phyloP scores from a whole-genome alignment of 345 rosid species.

The Eutrema japonicum region DNA sequence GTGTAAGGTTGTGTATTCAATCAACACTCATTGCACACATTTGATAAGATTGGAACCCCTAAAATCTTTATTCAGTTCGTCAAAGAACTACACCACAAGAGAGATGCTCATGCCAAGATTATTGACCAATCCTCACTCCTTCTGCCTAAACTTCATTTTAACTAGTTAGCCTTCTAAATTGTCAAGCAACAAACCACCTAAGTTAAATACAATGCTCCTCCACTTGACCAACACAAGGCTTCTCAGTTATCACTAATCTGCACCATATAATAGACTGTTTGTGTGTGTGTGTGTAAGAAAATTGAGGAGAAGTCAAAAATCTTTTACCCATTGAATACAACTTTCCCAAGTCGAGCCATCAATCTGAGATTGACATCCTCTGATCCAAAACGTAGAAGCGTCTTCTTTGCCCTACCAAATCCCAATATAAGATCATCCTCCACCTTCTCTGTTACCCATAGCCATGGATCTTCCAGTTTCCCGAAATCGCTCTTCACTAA shows the following conservation, averaged over 20 bases:
- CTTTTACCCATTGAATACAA: constrained; percentile 29
- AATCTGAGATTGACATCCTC: constrained; percentile 34
- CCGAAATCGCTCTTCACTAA: background rate
- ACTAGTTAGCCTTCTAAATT: background rate
- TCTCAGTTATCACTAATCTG: background rate
- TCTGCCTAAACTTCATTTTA: background rate
- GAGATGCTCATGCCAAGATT: background rate
- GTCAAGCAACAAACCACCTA: background rate
- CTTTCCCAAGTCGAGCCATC: constrained; percentile 35
- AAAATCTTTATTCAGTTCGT: background rate
- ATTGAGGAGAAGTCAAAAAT: background rate
- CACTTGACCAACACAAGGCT: background rate
- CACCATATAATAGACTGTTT: background rate
- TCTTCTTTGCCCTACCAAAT: constrained; percentile 33
- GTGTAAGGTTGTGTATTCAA: background rate
- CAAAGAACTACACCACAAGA: background rate
- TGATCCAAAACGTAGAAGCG: background rate
- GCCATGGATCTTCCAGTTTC: constrained; percentile 34
- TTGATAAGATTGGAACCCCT: too few species aligned
- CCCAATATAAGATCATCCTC: constrained; percentile 28
- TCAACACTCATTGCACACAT: background rate
- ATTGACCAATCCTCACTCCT: background rate
- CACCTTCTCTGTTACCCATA: constrained; percentile 31
- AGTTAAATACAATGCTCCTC: background rate
- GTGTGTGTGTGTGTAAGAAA: background rate